A percentile compares a stretch with the other conserved stretches of the same genome.
phyloP scores from a whole-genome alignment of 805 yeast species.

The Lachancea fermentati region DNA sequence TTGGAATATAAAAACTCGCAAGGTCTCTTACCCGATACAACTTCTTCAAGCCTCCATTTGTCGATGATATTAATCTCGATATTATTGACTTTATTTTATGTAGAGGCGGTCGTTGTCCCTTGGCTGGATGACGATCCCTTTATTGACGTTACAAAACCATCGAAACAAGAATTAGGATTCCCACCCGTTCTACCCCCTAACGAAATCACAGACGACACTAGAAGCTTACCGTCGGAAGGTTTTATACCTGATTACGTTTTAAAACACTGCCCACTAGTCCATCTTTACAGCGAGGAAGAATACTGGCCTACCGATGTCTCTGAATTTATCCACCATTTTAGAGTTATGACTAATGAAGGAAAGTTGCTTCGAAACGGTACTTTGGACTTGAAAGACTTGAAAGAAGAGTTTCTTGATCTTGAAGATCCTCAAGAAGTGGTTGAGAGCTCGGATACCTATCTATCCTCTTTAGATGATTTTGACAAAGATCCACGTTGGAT shows the following conservation, averaged over 20 bases:
- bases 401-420: constrained; percentile 12
- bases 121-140: constrained; percentile 10
- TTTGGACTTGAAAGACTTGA: constrained; percentile 26
- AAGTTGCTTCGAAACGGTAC: constrained; percentile 29
- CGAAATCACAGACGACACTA: constrained; percentile 23
- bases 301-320: constrained; percentile 80
- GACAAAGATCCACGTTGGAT: constrained; percentile 75
- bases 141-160: background rate
- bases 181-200: constrained; percentile 27
- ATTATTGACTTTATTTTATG: background rate
- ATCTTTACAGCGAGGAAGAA: constrained; percentile 80
- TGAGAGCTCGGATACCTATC: constrained; percentile 38
- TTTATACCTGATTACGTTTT: constrained; percentile 59
- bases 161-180: constrained; percentile 4
- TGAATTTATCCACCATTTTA: constrained; percentile 63
- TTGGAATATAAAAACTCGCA: background rate
- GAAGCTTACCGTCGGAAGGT: constrained; percentile 20
- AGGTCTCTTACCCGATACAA: background rate
- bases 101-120: constrained; percentile 7
- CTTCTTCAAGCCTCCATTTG: background rate
- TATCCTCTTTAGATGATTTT: constrained; percentile 70
- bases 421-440: constrained; percentile 14
- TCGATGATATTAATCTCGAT: background rate
- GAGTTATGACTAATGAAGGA: constrained; percentile 48
- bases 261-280: constrained; percentile 71